Percentiles rank a stretch among this genome's conserved stretches.
These are phyloP conservation scores for Cenchrus purpureus DNA, from an alignment of 176 grass and related monocot genomes.

Conservation along the genomic window DNA sequence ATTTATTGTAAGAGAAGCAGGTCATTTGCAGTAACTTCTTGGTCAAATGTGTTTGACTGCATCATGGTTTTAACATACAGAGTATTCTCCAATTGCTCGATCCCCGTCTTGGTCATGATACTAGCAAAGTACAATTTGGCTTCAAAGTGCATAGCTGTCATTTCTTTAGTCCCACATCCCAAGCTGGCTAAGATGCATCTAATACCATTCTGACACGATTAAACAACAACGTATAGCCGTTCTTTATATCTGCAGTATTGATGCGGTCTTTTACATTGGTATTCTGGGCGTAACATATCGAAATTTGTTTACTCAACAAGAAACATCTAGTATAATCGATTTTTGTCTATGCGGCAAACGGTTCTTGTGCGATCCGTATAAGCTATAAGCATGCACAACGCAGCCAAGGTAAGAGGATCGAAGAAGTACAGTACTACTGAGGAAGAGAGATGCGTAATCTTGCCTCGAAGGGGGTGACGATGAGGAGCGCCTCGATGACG, in stretches of 20 bases:
- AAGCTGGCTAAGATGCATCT: slow-evolving; percentile 14
- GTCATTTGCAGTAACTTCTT: not conserved
- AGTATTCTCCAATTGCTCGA: not conserved
- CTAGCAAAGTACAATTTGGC: slow-evolving; percentile 34
- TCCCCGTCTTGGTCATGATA: not conserved
- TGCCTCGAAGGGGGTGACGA: slow-evolving; percentile 99
- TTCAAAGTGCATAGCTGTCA: slow-evolving; percentile 2
- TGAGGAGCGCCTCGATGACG: slow-evolving; percentile 90
- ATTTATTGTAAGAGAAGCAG: not conserved
- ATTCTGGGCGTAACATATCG: not conserved
- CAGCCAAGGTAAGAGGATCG: not conserved
- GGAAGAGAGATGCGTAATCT: not conserved
- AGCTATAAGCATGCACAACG: not conserved
- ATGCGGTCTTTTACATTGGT: not conserved
- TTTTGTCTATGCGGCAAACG: not conserved
- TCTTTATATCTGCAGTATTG: slow-evolving; percentile 2
- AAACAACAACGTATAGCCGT: not conserved
- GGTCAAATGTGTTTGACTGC: slow-evolving; percentile 25
- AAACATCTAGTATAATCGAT: not conserved
- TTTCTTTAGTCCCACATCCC: not conserved
- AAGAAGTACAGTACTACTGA: slow-evolving; percentile 25
- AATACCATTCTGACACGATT: not conserved
- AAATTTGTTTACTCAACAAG: slow-evolving; percentile 2
- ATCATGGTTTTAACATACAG: not conserved
- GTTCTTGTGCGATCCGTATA: not conserved